phyloP scores from a whole-genome alignment of 1,284 basidiomycete species.

The Erythrobasidium hasegawianum region DNA sequence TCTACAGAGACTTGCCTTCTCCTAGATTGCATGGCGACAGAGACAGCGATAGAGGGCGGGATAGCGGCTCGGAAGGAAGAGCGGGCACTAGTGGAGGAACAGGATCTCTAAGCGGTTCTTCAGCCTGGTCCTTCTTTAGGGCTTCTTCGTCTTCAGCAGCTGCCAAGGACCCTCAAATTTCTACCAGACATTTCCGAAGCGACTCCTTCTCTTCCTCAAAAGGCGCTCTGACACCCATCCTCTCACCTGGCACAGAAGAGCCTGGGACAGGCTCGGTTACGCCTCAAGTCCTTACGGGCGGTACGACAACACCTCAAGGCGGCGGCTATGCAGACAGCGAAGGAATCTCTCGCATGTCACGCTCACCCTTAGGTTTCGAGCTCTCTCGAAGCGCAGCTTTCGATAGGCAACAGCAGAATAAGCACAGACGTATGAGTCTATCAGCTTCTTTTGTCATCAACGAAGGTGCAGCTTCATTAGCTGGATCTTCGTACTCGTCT shows the following conservation, averaged over 20 bases:
- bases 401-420: not conserved
- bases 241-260: conserved; percentile 14
- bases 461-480: conserved; percentile 11
- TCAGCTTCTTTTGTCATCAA: conserved; percentile 9
- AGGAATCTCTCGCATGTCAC: not conserved
- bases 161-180: not conserved
- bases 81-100: conserved; percentile 12
- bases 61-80: conserved; percentile 12
- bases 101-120: conserved; percentile 18
- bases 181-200: not conserved
- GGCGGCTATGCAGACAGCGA: conserved; percentile 1
- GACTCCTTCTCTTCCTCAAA: conserved; percentile 17
- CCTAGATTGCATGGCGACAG: not conserved
- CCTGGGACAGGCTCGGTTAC: conserved; percentile 5
- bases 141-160: conserved; percentile 13
- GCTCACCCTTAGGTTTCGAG: not conserved
- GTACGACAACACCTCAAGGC: conserved; percentile 11
- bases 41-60: conserved; percentile 3
- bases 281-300: conserved; percentile 4
- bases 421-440: not conserved
- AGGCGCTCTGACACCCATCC: conserved; percentile 8
- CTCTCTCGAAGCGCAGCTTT: not conserved
- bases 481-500: not conserved
- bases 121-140: conserved; percentile 31
- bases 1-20: conserved; percentile 9